Base-by-base conservation (phyloP, 495 filamentous ascomycete species). In the Physcia stellaris region DNA sequence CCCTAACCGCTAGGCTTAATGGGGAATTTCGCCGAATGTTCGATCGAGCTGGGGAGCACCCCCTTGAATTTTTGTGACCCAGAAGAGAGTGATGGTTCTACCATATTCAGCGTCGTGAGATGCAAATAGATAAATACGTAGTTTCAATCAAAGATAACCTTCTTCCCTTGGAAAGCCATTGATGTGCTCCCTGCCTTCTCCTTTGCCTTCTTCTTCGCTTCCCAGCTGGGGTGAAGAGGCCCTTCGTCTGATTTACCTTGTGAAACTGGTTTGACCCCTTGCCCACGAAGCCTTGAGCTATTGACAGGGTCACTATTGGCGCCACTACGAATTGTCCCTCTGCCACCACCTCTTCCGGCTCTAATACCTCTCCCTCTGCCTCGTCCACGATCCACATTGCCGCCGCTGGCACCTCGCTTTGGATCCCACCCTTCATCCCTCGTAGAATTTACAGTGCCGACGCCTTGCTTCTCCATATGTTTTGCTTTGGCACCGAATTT, bases 201-300 rank as follows among this genome's bases (percentile, higher is more conserved):
- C 59, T 96, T 95, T 12, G 76, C 79, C 61, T 78, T 79, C 64
- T 76, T 81, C 30, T 79, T 83, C 5, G 90, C 90, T 58, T 84
- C 80, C 90, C 90, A 98, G 37, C 80, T 87, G 7, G 90, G 90
- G 73, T 98, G 90, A 49, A 96, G 54, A 5, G 77, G 50, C 0
- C 74, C 73, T 1, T 54, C 64, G 53, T 79, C 82, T 47, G 78
- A 67, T 37, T 70, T 62, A 48, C 68, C 73, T 49, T 61, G 62
- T 1, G 59, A 13, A 29, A 20, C 34, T 11, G 22, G 2, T 30
- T 40, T 46, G 19, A 23, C 35, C n/a, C n/a, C n/a, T n/a, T n/a
- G n/a, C n/a, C n/a, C n/a, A n/a, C n/a, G n/a, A n/a, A n/a, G n/a
- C 2, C 24, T 34, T 24, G 29, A 31, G 3, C 17, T 6, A 9